A percentile compares a stretch with the other conserved stretches of the same genome.
These are phyloP conservation scores for Ceratobasidium sp. DNA, from an alignment of 1,284 basidiomycete species.

Conservation along the genomic window DNA sequence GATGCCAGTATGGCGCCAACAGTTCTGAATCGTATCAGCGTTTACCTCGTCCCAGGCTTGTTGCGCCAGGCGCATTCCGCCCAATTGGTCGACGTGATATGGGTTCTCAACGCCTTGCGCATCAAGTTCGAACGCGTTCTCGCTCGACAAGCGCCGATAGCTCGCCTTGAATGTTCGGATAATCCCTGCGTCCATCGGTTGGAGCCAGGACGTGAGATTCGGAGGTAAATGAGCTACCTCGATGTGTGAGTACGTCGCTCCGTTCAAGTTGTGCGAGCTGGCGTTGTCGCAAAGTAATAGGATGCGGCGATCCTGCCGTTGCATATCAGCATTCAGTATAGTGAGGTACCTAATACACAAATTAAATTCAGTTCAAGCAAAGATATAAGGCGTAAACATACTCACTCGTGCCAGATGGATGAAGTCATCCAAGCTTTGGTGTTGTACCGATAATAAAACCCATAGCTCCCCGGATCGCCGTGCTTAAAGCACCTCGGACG, in stretches of 20 bases:
- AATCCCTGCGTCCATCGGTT: constrained; percentile 56
- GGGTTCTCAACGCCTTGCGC: constrained; percentile 55
- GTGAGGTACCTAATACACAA: background rate
- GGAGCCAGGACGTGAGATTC: constrained; percentile 56
- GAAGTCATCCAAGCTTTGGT: constrained; percentile 10
- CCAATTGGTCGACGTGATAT: constrained; percentile 58
- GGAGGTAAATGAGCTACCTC: constrained; percentile 54
- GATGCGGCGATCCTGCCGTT: constrained; percentile 51
- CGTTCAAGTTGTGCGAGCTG: constrained; percentile 54
- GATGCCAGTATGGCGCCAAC: constrained; percentile 57
- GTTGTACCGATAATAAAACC: background rate
- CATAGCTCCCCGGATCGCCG: background rate
- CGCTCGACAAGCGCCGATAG: constrained; percentile 53
- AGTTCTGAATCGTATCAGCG: constrained; percentile 55
- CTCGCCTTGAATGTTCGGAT: constrained; percentile 58
- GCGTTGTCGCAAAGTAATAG: constrained; percentile 58
- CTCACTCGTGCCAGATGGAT: constrained; percentile 40
- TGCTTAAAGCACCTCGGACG: background rate
- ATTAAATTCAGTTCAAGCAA: background rate
- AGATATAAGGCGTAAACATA: constrained; percentile 1
- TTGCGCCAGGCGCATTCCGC: constrained; percentile 56
- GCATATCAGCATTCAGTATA: constrained; percentile 52
- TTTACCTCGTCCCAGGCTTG: constrained; percentile 56
- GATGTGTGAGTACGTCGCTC: constrained; percentile 52
- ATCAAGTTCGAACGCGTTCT: constrained; percentile 56